Evolutionary conservation across 2,329 filamentous ascomycete genomes (phyloP).

Genomic region (Diatrype stigma): DNA sequence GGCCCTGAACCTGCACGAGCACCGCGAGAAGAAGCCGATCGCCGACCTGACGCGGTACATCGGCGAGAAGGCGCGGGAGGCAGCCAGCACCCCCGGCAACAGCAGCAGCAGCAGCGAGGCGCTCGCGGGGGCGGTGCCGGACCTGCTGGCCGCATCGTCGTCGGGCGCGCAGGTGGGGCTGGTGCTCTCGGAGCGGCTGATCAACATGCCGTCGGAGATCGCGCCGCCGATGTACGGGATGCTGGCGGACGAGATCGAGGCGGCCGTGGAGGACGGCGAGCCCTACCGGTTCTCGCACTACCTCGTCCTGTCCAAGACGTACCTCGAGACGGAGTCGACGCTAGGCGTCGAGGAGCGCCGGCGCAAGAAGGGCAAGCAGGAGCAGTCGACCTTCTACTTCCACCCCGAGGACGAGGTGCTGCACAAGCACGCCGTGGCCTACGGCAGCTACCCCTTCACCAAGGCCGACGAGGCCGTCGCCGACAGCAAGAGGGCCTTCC

Average conservation of each 20-base stretch:
- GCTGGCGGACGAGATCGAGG: slow-evolving; percentile 86
- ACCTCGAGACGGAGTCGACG: slow-evolving; percentile 78
- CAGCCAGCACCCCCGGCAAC: not conserved
- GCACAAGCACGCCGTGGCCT: slow-evolving; percentile 67
- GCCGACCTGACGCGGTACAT: slow-evolving; percentile 71
- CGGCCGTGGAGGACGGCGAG: slow-evolving; percentile 83
- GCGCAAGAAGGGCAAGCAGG: slow-evolving; percentile 63
- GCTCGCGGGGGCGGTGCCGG: slow-evolving; percentile 49
- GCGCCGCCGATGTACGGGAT: slow-evolving; percentile 92
- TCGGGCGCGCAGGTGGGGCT: slow-evolving; percentile 67
- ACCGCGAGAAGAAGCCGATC: slow-evolving; percentile 70
- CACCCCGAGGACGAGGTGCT: slow-evolving; percentile 93
- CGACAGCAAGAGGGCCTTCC: slow-evolving; percentile 91
- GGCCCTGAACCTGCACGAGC: slow-evolving; percentile 75
- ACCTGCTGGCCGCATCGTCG: too few species aligned
- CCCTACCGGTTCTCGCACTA: slow-evolving; percentile 94
- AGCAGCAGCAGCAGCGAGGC: slow-evolving; percentile 36
- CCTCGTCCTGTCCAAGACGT: slow-evolving; percentile 86
- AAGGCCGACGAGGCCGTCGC: slow-evolving; percentile 77
- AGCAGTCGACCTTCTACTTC: slow-evolving; percentile 75
- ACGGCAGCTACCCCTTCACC: slow-evolving; percentile 71
- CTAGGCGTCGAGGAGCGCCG: slow-evolving; percentile 66
- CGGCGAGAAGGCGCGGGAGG: slow-evolving; percentile 45
- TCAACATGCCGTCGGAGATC: slow-evolving; percentile 95
- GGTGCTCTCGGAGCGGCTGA: slow-evolving; percentile 84